phyloP scores from a whole-genome alignment of 257 asterid species.

The Agastache rugosa region DNA sequence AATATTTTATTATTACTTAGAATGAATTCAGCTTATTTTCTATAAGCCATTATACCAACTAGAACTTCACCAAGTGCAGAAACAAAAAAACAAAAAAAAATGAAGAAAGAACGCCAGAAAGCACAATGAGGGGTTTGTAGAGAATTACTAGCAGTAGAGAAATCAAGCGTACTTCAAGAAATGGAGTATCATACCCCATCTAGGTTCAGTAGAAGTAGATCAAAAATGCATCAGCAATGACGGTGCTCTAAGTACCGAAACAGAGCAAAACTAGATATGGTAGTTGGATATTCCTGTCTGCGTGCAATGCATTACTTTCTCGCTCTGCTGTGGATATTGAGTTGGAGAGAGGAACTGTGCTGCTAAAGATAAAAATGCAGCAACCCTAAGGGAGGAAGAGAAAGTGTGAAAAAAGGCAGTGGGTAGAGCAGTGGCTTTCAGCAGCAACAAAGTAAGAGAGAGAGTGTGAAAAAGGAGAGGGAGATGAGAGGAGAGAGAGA shows the following conservation, averaged over 20 bases:
- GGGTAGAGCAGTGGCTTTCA: constrained; percentile 56
- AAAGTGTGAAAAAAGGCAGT: not conserved
- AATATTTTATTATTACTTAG: not conserved
- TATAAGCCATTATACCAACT: not conserved
- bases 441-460: constrained; percentile 61
- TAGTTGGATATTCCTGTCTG: constrained; percentile 10
- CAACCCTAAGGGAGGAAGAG: constrained; percentile 45
- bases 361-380: constrained; percentile 43
- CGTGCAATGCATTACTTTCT: constrained; percentile 33
- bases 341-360: constrained; percentile 20
- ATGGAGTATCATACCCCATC: constrained; percentile 11
- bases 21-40: not conserved
- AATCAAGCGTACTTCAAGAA: constrained; percentile 25
- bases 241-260: constrained; percentile 12
- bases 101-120: not conserved
- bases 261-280: not conserved
- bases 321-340: constrained; percentile 29
- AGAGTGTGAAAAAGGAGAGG: constrained; percentile 15
- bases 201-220: constrained; percentile 39
- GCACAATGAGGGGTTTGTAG: constrained; percentile 2
- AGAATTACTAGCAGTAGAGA: constrained; percentile 20
- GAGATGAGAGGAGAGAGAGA: constrained; percentile 6
- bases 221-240: constrained; percentile 33
- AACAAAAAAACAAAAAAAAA: no score
- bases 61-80: not conserved